Conservation (phyloP, 2,329 filamentous ascomycete species). For the Xylariaceae sp. region DNA sequence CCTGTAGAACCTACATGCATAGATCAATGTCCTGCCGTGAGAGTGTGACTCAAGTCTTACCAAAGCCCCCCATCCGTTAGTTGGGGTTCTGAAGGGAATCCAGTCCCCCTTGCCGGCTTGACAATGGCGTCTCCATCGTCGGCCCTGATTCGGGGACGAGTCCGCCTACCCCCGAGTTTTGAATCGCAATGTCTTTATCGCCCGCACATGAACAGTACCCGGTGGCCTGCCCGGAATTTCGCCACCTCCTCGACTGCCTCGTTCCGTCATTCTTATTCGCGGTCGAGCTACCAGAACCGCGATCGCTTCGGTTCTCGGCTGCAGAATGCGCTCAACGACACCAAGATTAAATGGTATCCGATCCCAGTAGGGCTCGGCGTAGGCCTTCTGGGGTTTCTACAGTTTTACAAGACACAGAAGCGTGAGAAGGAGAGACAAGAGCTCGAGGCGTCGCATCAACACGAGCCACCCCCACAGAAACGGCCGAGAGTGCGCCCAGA, state of each 20-base stretch:
- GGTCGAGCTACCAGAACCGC: slow-evolving; percentile 37
- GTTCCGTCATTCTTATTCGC: slow-evolving; percentile 41
- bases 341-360: slow-evolving; percentile 76
- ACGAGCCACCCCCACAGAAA: slow-evolving; percentile 43
- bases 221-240: slow-evolving; percentile 23
- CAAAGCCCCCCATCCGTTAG: background rate
- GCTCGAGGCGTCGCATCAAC: slow-evolving; percentile 40
- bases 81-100: background rate
- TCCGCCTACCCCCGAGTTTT: slow-evolving; percentile 10
- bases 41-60: background rate
- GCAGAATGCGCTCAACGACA: slow-evolving; percentile 45
- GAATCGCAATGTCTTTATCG: slow-evolving; percentile 21
- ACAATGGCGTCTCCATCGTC: slow-evolving; percentile 26
- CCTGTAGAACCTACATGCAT: background rate
- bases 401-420: slow-evolving; percentile 70
- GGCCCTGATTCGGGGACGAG: slow-evolving; percentile 19
- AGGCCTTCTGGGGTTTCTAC: slow-evolving; percentile 74
- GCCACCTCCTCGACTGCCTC: slow-evolving; percentile 31
- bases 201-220: slow-evolving; percentile 19
- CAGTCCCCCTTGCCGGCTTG: background rate
- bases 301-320: slow-evolving; percentile 48
- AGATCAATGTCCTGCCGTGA: slow-evolving; percentile 2
- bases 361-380: slow-evolving; percentile 85
- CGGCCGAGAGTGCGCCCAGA: slow-evolving; percentile 66
- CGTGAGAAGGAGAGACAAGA: slow-evolving; percentile 50